Evolutionary conservation across 148 eudicot genomes (phyloP), one percentile per base, ranked within the genome.

Genomic region (Amaranthus cruentus): DNA sequence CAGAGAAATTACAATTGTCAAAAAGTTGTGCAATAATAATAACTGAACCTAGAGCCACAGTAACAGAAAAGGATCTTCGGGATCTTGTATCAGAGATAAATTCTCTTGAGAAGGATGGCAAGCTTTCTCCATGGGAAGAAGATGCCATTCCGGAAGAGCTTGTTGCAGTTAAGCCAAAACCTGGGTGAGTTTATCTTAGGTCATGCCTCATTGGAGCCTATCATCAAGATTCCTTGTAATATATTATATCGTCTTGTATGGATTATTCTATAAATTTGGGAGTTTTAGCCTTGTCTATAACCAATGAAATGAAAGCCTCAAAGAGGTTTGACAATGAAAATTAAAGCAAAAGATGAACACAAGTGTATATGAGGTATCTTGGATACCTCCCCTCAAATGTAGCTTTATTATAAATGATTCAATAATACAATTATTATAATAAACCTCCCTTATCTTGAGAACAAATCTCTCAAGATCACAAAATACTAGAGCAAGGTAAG

Each of bases 141-240:
- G 96, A 85, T 53, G 50, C 76, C 73, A 88, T 91, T 47, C 96
- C 96, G 4, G 93, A 91, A 80, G 87, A 91, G 80, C 81, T 91
- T 72, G 80, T 91, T 63, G 78, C 58, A 44, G 52, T 74, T 62
- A 83, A 82, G 81, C 96, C 93, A 76, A 82, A 73, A 76, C 84
- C 87, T 42, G 96, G 96, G 93, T 91, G 79, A 79, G 80, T 50
- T 67, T 66, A 54, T n/a, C 5, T 68, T 58, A 14, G 72, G 52
- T 12, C n/a, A 67, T n/a, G 54, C 6, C 65, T 62, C 3, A 47
- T 43, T 49, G 42, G 69, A 8, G 38, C 47, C 78, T 55, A 56
- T 69, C 14, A 52, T 58, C 28, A 47, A 43, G 10, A 15, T 66
- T 66, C 44, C 68, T 46, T 15, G 18, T 62, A 66, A 62, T 13